Base-by-base conservation (phyloP, 73 alveolate genomes). In the Loxodes magnus region DNA sequence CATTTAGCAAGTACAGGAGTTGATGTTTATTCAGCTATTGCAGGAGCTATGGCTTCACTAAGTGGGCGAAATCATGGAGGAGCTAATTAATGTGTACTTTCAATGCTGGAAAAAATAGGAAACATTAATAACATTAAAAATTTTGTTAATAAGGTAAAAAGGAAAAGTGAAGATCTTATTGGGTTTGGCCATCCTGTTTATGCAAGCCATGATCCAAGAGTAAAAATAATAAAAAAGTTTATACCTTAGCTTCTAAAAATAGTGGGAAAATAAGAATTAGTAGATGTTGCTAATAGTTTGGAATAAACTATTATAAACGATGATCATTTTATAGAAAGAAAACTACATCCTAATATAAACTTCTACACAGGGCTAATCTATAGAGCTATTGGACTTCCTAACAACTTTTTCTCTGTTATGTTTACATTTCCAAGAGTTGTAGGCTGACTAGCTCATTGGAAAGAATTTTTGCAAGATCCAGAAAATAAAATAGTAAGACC, bases 61-160 rank as follows among this genome's bases (percentile, higher is more conserved):
- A 78, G 96, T 91, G 96, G 96, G 28, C 96, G 92, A 37, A 77
- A 76, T 39, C 96, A 84, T 43, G 96, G 96, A 35, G 96, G 96
- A 15, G 96, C 96, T 3, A 84, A 84, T 58, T 80, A 84, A 57
- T 91, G 92, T 10, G 84, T 81, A 15, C 70, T 84, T 5, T 44
- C 65, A 15, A 84, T 84, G 96, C 80, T 84, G 17, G 80, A 67
- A 24, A 82, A 84, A 51, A 79, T 84, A 1, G 82, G 82, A 1
- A 57, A 59, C n/a, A 35, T 24, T 22, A 87, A 78, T 4, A 62
- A 74, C 51, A 16, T 33, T 1, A 16, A 33, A 10, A 46, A 65
- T 48, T 84, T 43, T 58, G 52, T 84, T 24, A 67, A 23, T 3
- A 73, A 36, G 64, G 92, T 88, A 12, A 84, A 84, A 58, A 80